Evolutionary conservation across 192 early-diverging fungal species (phyloP).

Genomic region (Coemansia guatemalensis): DNA sequence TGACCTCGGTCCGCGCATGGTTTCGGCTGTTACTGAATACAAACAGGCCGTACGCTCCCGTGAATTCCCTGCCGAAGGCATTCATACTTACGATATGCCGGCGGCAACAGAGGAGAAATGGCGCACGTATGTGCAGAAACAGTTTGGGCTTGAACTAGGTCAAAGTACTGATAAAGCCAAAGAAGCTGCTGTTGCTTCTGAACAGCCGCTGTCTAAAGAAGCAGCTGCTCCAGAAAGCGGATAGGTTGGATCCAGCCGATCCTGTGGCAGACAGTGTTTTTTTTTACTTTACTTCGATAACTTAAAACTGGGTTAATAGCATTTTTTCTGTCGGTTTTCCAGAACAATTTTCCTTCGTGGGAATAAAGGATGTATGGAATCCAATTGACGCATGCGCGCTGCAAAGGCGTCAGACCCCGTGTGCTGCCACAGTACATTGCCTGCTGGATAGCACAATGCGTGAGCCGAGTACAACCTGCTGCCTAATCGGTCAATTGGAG

Average conservation of each 20-base stretch:
- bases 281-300: no score
- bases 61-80: conserved; percentile 69
- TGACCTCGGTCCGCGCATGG: conserved; percentile 70
- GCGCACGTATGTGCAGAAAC: conserved; percentile 37
- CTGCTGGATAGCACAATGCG: no score
- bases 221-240: no score
- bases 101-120: conserved; percentile 43
- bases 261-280: no score
- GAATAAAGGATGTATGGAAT: no score
- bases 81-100: conserved; percentile 72
- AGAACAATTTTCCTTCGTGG: no score
- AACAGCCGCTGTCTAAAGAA: not conserved
- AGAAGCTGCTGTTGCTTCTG: not conserved
- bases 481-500: conserved; percentile 2
- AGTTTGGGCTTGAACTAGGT: conserved; percentile 41
- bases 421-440: no score
- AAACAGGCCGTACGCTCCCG: conserved; percentile 73
- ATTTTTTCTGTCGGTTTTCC: no score
- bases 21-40: conserved; percentile 70
- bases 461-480: not conserved
- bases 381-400: no score
- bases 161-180: not conserved
- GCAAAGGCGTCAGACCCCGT: no score
- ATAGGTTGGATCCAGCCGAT: no score
- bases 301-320: no score